These are phyloP conservation scores for Ogataea methanolica DNA, from an alignment of 805 yeast genomes.

Conservation along the genomic window DNA sequence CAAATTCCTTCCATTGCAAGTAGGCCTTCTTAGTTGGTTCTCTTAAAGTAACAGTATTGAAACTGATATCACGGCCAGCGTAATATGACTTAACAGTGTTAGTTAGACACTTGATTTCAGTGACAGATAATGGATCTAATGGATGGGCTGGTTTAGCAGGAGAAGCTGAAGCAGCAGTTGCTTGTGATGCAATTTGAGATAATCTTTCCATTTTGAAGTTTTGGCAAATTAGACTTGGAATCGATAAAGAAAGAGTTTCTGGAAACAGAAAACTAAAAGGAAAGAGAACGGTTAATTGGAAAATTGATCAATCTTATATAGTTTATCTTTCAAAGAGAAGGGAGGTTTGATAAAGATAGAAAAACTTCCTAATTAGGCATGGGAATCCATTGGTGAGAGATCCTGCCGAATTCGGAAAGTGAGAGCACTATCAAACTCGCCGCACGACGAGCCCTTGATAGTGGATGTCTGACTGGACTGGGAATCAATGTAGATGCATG, in stretches of 20 bases:
- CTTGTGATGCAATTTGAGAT: conserved; percentile 57
- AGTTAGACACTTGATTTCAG: conserved; percentile 59
- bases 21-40: conserved; percentile 66
- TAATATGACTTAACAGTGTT: conserved; percentile 45
- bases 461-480: too few relatives aligned
- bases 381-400: conserved; percentile 6
- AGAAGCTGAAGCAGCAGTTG: conserved; percentile 49
- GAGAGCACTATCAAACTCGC: neutral
- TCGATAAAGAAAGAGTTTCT: neutral
- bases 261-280: too few relatives aligned
- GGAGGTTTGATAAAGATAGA: neutral
- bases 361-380: conserved; percentile 11
- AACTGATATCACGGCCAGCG: conserved; percentile 41
- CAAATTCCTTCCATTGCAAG: conserved; percentile 59
- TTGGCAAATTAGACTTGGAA: neutral
- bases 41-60: conserved; percentile 65
- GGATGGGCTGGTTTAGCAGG: conserved; percentile 61
- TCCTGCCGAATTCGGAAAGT: conserved; percentile 9
- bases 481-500: too few relatives aligned
- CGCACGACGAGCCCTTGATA: too few relatives aligned
- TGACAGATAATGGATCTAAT: conserved; percentile 63
- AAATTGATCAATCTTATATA: neutral
- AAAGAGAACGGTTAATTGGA: neutral
- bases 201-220: conserved; percentile 53
- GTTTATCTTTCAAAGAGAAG: neutral